Base-by-base conservation (phyloP, 441 rosid species). In the Capsella rubella region DNA sequence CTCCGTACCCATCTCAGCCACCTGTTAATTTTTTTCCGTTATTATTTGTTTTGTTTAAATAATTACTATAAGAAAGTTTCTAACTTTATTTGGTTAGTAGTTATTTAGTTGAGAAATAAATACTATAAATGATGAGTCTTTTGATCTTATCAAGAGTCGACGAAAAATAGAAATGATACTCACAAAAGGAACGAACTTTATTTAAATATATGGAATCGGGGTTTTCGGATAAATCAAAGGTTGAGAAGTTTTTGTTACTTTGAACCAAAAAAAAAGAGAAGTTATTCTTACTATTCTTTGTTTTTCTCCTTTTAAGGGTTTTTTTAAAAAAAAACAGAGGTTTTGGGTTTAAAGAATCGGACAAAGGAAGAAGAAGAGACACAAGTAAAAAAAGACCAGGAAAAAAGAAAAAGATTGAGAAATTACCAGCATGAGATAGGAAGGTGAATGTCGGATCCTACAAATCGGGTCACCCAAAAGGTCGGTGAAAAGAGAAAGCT, bases 401-500 rank as follows among this genome's bases (percentile, higher is more conserved):
- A 21, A 2, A 21, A 21, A 21, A 21, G 25, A 21, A 21, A 21
- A 21, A 21, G 25, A 21, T 21, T 21, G 25, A 1, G 25, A 21
- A 21, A 21, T 21, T 79, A 95, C 99, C 99, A 95, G 87, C 97
- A 95, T 92, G 83, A 87, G 98, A 65, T 84, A 92, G 78, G 98
- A 90, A 77, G 99, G 96, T 54, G 97, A 92, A 81, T 95, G 86
- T 86, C 99, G 97, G 89, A 92, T 95, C 79, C 99, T 82, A 95
- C 96, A 89, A 72, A 92, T 83, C 45, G 99, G 99, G 88, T 95
- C 99, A 74, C 99, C 99, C 39, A 92, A 71, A 82, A 90, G 97
- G 86, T 95, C 98, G 76, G 99, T 95, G 87, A 86, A 95, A 71
- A 95, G 87, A 83, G 93, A 87, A 64, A 92, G 87, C 84, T 90